phyloP scores from a whole-genome alignment of 2,329 filamentous ascomycete species.

The Cyclaneusma minus region DNA sequence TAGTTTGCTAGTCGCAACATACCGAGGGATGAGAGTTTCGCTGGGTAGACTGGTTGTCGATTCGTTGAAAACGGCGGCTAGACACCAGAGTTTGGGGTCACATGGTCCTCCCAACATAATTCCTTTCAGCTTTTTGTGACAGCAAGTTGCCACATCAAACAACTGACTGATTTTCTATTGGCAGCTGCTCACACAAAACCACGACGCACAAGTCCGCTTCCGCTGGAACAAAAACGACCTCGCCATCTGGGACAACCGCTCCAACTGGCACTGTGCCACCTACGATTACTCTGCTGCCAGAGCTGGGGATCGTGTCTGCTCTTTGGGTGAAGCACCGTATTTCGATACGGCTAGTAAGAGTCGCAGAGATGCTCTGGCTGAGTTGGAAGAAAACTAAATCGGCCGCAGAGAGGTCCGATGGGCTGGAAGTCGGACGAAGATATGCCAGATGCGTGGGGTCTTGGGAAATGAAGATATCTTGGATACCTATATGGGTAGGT shows the following conservation, averaged over 20 bases:
- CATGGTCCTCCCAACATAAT: not conserved
- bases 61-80: no score
- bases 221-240: conserved; percentile 35
- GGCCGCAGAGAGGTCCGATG: not conserved
- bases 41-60: no score
- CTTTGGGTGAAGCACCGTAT: conserved; percentile 31
- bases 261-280: conserved; percentile 35
- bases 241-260: conserved; percentile 52
- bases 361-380: conserved; percentile 22
- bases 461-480: no score
- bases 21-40: no score
- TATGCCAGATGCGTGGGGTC: no score
- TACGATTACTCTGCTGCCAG: conserved; percentile 41
- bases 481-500: no score
- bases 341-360: conserved; percentile 11
- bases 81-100: not conserved
- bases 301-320: conserved; percentile 29
- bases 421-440: no score
- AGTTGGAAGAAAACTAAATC: conserved; percentile 8
- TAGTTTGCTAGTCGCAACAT: no score
- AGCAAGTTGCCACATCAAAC: not conserved
- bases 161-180: conserved; percentile 12
- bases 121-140: conserved; percentile 3
- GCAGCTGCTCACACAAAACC: conserved; percentile 34
- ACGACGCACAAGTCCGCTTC: conserved; percentile 40